Evolutionary conservation across 2,329 filamentous ascomycete genomes (phyloP), one percentile per base, ranked within the genome.

Genomic region (Monilinia fructigena): DNA sequence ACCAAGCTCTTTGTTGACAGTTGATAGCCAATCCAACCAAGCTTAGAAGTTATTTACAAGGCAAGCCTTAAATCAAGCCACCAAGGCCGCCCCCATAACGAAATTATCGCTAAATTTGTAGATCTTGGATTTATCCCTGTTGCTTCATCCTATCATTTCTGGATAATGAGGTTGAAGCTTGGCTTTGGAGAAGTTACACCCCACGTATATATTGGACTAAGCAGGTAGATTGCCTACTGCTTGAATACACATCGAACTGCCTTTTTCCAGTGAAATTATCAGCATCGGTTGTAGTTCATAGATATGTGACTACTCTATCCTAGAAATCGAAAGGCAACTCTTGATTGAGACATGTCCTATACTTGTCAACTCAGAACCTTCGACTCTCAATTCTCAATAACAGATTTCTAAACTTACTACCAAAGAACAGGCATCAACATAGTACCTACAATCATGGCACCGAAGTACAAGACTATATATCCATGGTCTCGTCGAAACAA

Each of bases 401-500:
- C 58, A 26, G 45, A 50, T 60, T 60, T 14, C 31, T 42, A 35
- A 47, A 58, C 14, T 55, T 23, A 56, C 40, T 31, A 28, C 42
- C 23, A 16, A 28, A n/a, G 4, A 18, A 10, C 26, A 18, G 2
- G 28, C 28, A 42, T 6, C 56, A 14, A 47, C 28, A 60, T 11
- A 50, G 42, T 16, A 8, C 45, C 56, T 16, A 5, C 45, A 26
- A 60, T 38, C 50, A 64, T 64, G 62, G 40, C 62, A 38, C 45
- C 58, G n/a, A 67, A 66, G 53, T 61, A 60, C 31, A 72, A 68
- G 28, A 60, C 66, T 31, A 67, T 66, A 66, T 75, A 71, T 68
- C 74, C 74, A 14, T 75, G 72, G 73, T 69, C 72, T 10, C 72
- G 74, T 35, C 73, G 75, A 40, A 64, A 67, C 28, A 70, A 63